These are phyloP conservation scores for Wallacemonas rigidus DNA, from an alignment of 208 protist genomes.

Conservation along the genomic window DNA sequence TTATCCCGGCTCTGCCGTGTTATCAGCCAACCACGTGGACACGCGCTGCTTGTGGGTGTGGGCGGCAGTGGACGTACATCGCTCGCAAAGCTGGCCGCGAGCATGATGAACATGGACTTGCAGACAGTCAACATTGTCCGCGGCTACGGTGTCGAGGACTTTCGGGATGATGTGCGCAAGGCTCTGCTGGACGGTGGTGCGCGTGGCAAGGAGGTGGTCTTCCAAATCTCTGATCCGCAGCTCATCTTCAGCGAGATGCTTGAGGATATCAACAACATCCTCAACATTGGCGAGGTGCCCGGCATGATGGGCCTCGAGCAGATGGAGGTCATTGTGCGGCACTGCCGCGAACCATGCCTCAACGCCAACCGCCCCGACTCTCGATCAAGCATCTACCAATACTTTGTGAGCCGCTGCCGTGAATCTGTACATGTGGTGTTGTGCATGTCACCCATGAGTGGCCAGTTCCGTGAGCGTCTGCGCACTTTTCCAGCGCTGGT, in stretches of 20 bases:
- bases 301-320: constrained; percentile 95
- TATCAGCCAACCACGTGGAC: constrained; percentile 95
- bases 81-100: constrained; percentile 93
- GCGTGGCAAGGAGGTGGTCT: constrained; percentile 88
- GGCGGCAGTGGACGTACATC: constrained; percentile 96
- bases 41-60: constrained; percentile 97
- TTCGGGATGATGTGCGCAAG: constrained; percentile 93
- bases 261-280: constrained; percentile 97
- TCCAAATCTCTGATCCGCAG: constrained; percentile 95
- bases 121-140: constrained; percentile 90
- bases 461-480: constrained; percentile 91
- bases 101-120: constrained; percentile 90
- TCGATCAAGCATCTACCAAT: constrained; percentile 85
- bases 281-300: constrained; percentile 97
- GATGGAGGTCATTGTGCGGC: constrained; percentile 91
- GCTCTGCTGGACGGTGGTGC: constrained; percentile 82
- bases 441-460: constrained; percentile 95
- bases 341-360: constrained; percentile 65
- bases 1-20: constrained; percentile 95
- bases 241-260: constrained; percentile 94
- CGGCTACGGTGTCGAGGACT: constrained; percentile 92
- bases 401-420: constrained; percentile 93
- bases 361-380: constrained; percentile 87
- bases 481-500: constrained; percentile 97
- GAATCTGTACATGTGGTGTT: constrained; percentile 95